Evolutionary conservation across 495 filamentous ascomycete species (phyloP).

Genomic region (Penicillium paradoxum): DNA sequence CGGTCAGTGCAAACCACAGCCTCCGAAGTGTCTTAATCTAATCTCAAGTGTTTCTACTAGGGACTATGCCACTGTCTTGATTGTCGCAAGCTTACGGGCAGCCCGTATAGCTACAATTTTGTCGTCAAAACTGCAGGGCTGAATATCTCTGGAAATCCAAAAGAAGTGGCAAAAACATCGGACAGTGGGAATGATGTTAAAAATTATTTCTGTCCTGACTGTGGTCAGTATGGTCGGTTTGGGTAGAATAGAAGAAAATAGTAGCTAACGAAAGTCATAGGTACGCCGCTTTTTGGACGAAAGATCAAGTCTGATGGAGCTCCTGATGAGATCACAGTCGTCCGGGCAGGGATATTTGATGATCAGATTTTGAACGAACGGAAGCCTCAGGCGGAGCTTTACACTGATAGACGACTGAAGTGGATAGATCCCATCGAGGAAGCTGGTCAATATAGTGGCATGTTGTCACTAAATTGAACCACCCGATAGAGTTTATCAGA

Average conservation of each 20-base stretch:
- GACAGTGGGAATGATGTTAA: constrained; percentile 33
- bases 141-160: constrained; percentile 26
- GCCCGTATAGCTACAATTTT: constrained; percentile 20
- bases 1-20: constrained; percentile 18
- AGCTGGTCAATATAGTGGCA: constrained; percentile 27
- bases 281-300: constrained; percentile 31
- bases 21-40: not conserved
- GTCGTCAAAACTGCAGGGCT: constrained; percentile 24
- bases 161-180: constrained; percentile 27
- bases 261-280: constrained; percentile 17
- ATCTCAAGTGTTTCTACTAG: constrained; percentile 15
- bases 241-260: not conserved
- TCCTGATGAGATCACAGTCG: constrained; percentile 16
- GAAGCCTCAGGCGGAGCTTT: constrained; percentile 30
- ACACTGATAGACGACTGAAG: constrained; percentile 16
- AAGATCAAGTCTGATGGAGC: constrained; percentile 15
- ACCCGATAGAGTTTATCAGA: not conserved
- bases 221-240: constrained; percentile 26
- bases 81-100: constrained; percentile 36
- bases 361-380: constrained; percentile 20
- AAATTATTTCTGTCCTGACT: constrained; percentile 38
- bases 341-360: constrained; percentile 37
- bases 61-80: constrained; percentile 35
- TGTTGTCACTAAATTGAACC: constrained; percentile 4
- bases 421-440: constrained; percentile 29